Evolutionary conservation across 2,329 filamentous ascomycete genomes (phyloP), one percentile per base, ranked within the genome.

Genomic region (Xylaria sp.): DNA sequence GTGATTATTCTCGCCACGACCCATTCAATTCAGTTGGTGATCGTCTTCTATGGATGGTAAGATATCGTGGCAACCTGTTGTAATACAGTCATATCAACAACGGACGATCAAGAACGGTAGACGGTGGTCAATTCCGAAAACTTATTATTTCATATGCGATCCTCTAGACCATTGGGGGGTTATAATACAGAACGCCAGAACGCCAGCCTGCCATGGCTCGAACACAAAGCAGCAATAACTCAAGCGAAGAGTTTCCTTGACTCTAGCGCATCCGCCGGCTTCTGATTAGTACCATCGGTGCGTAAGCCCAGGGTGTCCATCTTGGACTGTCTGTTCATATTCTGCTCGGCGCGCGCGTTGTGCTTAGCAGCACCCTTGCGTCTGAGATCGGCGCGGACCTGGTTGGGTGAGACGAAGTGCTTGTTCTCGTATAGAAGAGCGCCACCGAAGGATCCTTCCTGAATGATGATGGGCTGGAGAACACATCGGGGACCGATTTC

Each of bases 361-460:
- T 95, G 93, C 67, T 85, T 85, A 53, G 85, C 83, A 0, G 92
- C 91, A 79, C 91, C 92, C 67, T 83, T 80, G 75, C 85, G 80
- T 67, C 91, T 82, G 67, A 96, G 75, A 65, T 97, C 94, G 47
- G 91, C 81, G 66, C 94, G 83, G 65, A 97, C 85, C 76, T 97
- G 91, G 83, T 99, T 99, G 8, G 94, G 94, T 67, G 89, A 94
- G 57, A 99, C 90, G 70, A 96, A 99, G 74, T 96, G 89, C 81
- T 91, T 94, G 79, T 97, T 97, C 80, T 97, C 91, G 77, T 96
- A 99, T 71, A 99, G 95, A 65, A 97, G 91, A 2, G 94, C 93
- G 0, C 94, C 94, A 57, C 93, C 59, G 68, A 99, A 97, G 62
- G 90, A 92, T 49, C 91, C 92, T 74, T 99, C 94, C 68, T 96